Percentiles rank a stretch among this genome's conserved stretches.
Evolutionary conservation across 1,284 basidiomycete genomes (phyloP).

Genomic region (Rhodofomes roseus): DNA sequence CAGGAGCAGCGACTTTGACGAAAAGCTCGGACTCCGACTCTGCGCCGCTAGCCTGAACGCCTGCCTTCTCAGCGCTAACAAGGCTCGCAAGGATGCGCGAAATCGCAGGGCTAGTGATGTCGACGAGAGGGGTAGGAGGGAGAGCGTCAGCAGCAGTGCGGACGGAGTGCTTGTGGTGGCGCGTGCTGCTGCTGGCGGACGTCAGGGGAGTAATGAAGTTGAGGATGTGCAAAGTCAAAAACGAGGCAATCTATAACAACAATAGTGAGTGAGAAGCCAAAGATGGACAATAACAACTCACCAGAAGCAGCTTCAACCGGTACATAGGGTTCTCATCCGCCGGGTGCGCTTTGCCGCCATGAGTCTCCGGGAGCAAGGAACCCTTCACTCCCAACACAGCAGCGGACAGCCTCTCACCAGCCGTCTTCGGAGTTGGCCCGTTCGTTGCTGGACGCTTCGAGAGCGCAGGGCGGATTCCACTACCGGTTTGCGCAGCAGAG

Average conservation of each 20-base stretch:
- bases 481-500: constrained; percentile 21
- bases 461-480: constrained; percentile 22
- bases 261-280: constrained; percentile 3
- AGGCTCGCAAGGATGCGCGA: constrained; percentile 58
- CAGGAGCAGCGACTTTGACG: constrained; percentile 69
- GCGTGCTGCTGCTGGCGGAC: constrained; percentile 60
- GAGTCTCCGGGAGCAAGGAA: constrained; percentile 37
- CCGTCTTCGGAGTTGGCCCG: constrained; percentile 18
- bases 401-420: constrained; percentile 44
- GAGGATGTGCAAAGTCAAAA: constrained; percentile 85
- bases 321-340: constrained; percentile 78
- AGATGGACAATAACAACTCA: constrained; percentile 33
- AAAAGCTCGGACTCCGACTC: constrained; percentile 43
- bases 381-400: constrained; percentile 67
- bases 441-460: constrained; percentile 14
- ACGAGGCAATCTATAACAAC: constrained; percentile 65
- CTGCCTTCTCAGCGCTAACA: constrained; percentile 34
- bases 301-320: constrained; percentile 86
- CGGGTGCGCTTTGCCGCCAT: constrained; percentile 34
- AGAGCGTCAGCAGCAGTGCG: constrained; percentile 25
- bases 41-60: constrained; percentile 26
- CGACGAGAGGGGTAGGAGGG: constrained; percentile 47
- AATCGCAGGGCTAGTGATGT: constrained; percentile 60
- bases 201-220: constrained; percentile 94
- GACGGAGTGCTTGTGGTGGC: constrained; percentile 37